Percentiles rank a stretch among this genome's conserved stretches.
Conservation (phyloP, 345 rosid genomes). For the Firmiana major region DNA sequence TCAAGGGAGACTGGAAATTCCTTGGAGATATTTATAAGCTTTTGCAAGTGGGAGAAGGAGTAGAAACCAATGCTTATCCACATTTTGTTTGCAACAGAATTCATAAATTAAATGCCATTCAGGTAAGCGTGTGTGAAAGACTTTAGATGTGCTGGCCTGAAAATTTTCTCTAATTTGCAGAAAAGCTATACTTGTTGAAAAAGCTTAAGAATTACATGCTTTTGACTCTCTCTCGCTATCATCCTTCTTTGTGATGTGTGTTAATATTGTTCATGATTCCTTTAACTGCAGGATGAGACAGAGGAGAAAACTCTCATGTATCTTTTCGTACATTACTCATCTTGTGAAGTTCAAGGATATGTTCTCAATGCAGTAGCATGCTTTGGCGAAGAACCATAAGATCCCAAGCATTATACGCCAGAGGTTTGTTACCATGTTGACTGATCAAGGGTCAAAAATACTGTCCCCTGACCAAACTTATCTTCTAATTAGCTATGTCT, state of each 20-base stretch:
- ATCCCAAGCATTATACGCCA: conserved; percentile 52
- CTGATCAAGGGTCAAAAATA: conserved; percentile 33
- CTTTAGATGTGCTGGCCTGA: no score
- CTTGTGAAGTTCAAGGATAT: conserved; percentile 74
- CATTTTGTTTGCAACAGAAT: conserved; percentile 75
- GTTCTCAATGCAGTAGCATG: conserved; percentile 48
- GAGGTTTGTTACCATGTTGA: conserved; percentile 49
- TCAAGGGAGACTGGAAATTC: conserved; percentile 57
- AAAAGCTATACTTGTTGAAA: no score
- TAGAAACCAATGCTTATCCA: conserved; percentile 30
- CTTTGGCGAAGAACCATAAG: conserved; percentile 57
- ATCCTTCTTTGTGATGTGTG: neutral
- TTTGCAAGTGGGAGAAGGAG: conserved; percentile 28
- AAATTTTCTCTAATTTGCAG: no score
- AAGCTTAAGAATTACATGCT: neutral
- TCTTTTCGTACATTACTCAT: conserved; percentile 59
- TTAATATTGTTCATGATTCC: neutral
- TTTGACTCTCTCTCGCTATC: neutral
- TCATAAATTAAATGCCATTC: conserved; percentile 38
- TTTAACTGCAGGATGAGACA: conserved; percentile 43
- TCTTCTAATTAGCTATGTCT: conserved; percentile 71
- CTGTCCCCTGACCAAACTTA: conserved; percentile 45
- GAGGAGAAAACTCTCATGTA: conserved; percentile 41
- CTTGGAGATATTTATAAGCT: conserved; percentile 51
- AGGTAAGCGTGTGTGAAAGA: conserved; percentile 40